Evolutionary conservation across 805 yeast species (phyloP).

Genomic region (Ogataea kodamae): DNA sequence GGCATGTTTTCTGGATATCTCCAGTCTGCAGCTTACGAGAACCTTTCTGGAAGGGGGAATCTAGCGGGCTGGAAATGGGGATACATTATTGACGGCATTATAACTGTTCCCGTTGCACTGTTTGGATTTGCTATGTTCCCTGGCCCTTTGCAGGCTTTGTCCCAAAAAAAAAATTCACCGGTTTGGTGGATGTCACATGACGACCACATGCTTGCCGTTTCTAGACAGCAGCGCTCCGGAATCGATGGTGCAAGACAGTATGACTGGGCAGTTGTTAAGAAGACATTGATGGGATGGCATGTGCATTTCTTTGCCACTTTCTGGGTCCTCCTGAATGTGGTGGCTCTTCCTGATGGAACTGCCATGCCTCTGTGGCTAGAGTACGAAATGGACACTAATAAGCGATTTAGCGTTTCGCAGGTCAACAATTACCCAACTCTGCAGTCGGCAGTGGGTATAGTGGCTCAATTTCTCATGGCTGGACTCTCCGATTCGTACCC

Average conservation of each 20-base stretch:
- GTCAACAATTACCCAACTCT: slow-evolving; percentile 41
- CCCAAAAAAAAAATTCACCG: slow-evolving; percentile 22
- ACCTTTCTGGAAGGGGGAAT: slow-evolving; percentile 43
- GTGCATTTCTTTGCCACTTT: slow-evolving; percentile 50
- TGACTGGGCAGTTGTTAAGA: slow-evolving; percentile 38
- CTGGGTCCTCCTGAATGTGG: slow-evolving; percentile 42
- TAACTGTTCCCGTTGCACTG: slow-evolving; percentile 54
- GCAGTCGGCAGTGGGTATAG: slow-evolving; percentile 39
- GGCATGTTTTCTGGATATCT: slow-evolving; percentile 43
- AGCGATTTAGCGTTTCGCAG: slow-evolving; percentile 32
- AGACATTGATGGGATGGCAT: slow-evolving; percentile 53
- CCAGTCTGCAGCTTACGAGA: slow-evolving; percentile 40
- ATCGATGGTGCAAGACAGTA: slow-evolving; percentile 29
- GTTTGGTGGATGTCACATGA: slow-evolving; percentile 27
- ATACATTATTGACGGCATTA: slow-evolving; percentile 58
- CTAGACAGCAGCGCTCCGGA: slow-evolving; percentile 39
- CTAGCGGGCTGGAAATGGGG: slow-evolving; percentile 66
- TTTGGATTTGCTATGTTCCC: slow-evolving; percentile 58
- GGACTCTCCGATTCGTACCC: slow-evolving; percentile 38
- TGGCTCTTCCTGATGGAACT: slow-evolving; percentile 39
- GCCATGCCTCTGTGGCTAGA: slow-evolving; percentile 40
- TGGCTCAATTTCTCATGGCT: slow-evolving; percentile 38
- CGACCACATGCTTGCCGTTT: slow-evolving; percentile 36
- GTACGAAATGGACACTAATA: slow-evolving; percentile 23
- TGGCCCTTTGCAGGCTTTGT: slow-evolving; percentile 35